These are phyloP conservation scores for Rhodamnia argentea DNA, from an alignment of 345 rosid genomes.

Conservation along the genomic window DNA sequence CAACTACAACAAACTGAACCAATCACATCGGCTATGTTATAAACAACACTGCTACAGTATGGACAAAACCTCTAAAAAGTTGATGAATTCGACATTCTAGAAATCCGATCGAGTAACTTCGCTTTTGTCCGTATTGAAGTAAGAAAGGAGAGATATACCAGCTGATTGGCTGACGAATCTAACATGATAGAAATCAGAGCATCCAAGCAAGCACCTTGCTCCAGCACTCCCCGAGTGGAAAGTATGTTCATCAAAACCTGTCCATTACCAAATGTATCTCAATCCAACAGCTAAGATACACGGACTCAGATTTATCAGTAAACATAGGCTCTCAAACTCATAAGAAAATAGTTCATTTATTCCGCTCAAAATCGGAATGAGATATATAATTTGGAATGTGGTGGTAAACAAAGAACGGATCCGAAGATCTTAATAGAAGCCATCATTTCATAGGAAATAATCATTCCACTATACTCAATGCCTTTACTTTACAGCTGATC, in stretches of 20 bases:
- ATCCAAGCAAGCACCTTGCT: constrained; percentile 92
- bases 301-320: background rate
- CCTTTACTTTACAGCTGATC: background rate
- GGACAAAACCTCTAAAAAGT: background rate
- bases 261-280: background rate
- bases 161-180: constrained; percentile 87
- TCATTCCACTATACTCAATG: background rate
- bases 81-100: background rate
- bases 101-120: background rate
- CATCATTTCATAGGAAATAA: background rate
- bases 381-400: background rate
- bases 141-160: constrained; percentile 30
- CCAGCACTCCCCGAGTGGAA: constrained; percentile 67
- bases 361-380: background rate
- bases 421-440: background rate
- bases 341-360: background rate
- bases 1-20: background rate
- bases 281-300: background rate
- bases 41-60: background rate
- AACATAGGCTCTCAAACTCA: background rate
- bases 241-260: constrained; percentile 55
- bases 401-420: background rate
- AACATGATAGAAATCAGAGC: constrained; percentile 74
- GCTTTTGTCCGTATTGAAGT: background rate
- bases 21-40: background rate